Conservation (phyloP, 2,329 filamentous ascomycete species). For the Magnaporthiopsis incrustans region DNA sequence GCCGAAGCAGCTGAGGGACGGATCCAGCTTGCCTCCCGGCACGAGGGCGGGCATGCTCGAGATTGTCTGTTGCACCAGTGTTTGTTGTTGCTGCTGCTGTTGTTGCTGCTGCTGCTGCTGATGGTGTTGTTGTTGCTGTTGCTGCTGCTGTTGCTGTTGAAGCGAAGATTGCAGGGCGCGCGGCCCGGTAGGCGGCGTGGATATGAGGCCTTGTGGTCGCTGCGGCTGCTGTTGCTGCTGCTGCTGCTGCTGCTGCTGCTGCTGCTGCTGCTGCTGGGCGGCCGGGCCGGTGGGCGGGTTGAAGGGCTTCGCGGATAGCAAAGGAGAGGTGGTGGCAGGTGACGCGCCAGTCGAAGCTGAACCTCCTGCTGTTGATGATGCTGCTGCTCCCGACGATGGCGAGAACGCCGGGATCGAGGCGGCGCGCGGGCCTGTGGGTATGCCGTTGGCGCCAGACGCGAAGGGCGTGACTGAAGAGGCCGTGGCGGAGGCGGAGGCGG, state of each 20-base stretch:
- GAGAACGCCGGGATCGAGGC: constrained; percentile 6
- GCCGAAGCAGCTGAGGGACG: constrained; percentile 32
- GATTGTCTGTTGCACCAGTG: constrained; percentile 44
- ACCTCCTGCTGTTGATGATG: background rate
- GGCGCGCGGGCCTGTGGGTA: constrained; percentile 41
- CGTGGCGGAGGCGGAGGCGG: background rate
- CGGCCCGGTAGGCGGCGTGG: constrained; percentile 21
- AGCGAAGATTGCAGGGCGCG: constrained; percentile 16
- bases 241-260: no score
- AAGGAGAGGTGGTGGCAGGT: constrained; percentile 24
- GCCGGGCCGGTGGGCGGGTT: constrained; percentile 50
- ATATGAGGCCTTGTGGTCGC: background rate
- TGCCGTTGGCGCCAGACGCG: constrained; percentile 24
- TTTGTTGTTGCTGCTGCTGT: constrained; percentile 22
- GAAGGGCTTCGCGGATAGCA: constrained; percentile 35
- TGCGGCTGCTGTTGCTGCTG: background rate
- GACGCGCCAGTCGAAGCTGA: background rate
- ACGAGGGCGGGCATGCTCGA: constrained; percentile 39
- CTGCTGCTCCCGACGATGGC: background rate
- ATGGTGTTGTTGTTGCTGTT: constrained; percentile 3
- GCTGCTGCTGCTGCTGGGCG: constrained; percentile 21
- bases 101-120: constrained; percentile 2
- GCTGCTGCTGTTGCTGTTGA: background rate
- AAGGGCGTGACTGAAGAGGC: constrained; percentile 22
- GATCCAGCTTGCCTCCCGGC: constrained; percentile 43